Conservation (phyloP, 306 rosid genomes). For the Delonix regia region DNA sequence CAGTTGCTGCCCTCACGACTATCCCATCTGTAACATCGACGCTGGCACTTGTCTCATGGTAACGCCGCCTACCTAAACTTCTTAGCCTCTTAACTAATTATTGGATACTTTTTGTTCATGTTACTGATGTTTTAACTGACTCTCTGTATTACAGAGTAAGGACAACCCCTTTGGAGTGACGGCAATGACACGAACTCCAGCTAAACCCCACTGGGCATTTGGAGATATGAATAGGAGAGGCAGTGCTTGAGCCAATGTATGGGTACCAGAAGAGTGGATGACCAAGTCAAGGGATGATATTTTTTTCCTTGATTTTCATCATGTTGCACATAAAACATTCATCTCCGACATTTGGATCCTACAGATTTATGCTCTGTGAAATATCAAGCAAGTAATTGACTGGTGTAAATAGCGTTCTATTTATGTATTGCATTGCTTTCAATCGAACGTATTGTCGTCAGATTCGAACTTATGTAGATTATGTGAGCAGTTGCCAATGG, state of each 20-base stretch:
- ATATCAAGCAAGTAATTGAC: conserved; percentile 42
- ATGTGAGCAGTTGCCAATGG: conserved; percentile 28
- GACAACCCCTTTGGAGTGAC: conserved; percentile 75
- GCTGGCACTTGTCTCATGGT: conserved; percentile 74
- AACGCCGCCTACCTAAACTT: neutral
- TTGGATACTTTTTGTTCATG: neutral
- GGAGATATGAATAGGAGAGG: conserved; percentile 43
- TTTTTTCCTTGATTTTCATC: conserved; percentile 25
- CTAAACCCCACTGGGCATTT: conserved; percentile 57
- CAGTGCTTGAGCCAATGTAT: conserved; percentile 48
- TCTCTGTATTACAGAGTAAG: conserved; percentile 60
- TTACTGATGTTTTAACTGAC: conserved; percentile 12
- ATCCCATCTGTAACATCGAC: conserved; percentile 64
- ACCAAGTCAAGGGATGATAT: conserved; percentile 39
- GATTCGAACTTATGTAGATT: conserved; percentile 39
- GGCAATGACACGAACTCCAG: conserved; percentile 78
- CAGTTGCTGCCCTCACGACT: conserved; percentile 91
- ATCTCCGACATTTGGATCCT: conserved; percentile 35
- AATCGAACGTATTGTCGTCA: conserved; percentile 35
- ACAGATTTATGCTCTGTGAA: conserved; percentile 33
- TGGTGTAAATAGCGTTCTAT: conserved; percentile 56
- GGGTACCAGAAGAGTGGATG: conserved; percentile 5
- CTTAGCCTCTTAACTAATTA: neutral
- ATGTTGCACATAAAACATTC: conserved; percentile 13
- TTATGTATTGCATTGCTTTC: conserved; percentile 38